A percentile compares a stretch with the other conserved stretches of the same genome.
phyloP scores from a whole-genome alignment of 371 early-diverging fungal genomes.

The Dichotomocladium elegans region DNA sequence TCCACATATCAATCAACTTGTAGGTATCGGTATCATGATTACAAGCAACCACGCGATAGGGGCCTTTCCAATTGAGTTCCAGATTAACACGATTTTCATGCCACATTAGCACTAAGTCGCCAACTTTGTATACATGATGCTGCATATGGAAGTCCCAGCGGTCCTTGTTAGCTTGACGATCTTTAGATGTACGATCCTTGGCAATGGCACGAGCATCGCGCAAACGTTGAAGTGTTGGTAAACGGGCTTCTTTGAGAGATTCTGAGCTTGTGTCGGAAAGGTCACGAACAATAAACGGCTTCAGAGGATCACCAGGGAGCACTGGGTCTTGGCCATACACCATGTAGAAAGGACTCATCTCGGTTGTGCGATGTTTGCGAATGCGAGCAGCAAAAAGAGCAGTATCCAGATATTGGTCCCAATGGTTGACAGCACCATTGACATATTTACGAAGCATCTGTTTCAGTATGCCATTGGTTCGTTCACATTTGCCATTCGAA shows the following conservation, averaged over 20 bases:
- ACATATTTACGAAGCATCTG: constrained; percentile 9
- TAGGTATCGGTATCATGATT: constrained; percentile 1
- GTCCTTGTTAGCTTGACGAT: constrained; percentile 12
- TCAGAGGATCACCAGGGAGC: constrained; percentile 9
- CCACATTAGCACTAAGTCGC: constrained; percentile 6
- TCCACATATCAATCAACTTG: not conserved
- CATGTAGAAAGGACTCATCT: constrained; percentile 11
- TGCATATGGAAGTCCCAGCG: constrained; percentile 11
- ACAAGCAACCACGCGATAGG: not conserved
- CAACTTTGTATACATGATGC: constrained; percentile 1
- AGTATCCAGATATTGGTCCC: constrained; percentile 10
- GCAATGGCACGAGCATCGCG: not conserved
- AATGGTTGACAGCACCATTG: constrained; percentile 2
- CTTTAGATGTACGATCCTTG: not conserved
- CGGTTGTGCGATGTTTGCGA: constrained; percentile 4
- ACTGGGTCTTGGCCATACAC: constrained; percentile 14
- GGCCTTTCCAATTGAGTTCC: constrained; percentile 6
- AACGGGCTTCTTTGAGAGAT: not conserved
- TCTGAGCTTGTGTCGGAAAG: not conserved
- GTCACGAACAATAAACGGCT: not conserved
- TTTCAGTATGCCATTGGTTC: constrained; percentile 11
- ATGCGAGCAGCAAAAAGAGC: constrained; percentile 12
- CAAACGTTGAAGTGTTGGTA: not conserved
- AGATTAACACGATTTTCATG: constrained; percentile 1
- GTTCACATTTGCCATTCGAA: constrained; percentile 22